Conservation (phyloP, 176 grass and related monocot species). For the Bromus sterilis region DNA sequence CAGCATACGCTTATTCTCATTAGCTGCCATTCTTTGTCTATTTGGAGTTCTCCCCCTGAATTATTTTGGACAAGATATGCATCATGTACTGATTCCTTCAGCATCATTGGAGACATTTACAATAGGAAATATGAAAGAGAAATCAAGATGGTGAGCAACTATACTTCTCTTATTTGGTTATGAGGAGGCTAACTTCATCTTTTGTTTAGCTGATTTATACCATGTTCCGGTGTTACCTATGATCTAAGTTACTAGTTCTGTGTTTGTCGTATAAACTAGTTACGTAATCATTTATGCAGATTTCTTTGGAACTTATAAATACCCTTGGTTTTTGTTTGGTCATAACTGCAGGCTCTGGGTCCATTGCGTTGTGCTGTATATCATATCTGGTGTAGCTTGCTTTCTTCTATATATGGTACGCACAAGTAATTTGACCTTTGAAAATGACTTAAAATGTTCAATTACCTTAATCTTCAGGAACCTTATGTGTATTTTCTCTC, state of each 20-base stretch:
- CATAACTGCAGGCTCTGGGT: conserved; percentile 80
- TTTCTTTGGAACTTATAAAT: not conserved
- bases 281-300: not conserved
- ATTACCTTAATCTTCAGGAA: conserved; percentile 4
- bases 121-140: conserved; percentile 63
- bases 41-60: conserved; percentile 84
- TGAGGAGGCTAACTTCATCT: conserved; percentile 4
- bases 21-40: conserved; percentile 76
- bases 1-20: conserved; percentile 88
- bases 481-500: conserved; percentile 12
- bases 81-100: conserved; percentile 44
- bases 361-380: conserved; percentile 75
- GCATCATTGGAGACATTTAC: conserved; percentile 80
- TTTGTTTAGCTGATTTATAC: not conserved
- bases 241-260: not conserved
- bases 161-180: conserved; percentile 18
- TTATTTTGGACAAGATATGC: conserved; percentile 91
- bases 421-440: conserved; percentile 8
- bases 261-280: not conserved
- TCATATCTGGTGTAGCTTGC: conserved; percentile 74
- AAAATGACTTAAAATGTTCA: conserved; percentile 7
- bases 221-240: not conserved
- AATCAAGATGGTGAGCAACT: conserved; percentile 61
- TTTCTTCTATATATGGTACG: conserved; percentile 86
- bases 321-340: conserved; percentile 12